A percentile compares a stretch with the other conserved stretches of the same genome.
These are phyloP conservation scores for Cutaneotrichosporon cavernicola DNA, from an alignment of 1,284 basidiomycete genomes.

Conservation along the genomic window DNA sequence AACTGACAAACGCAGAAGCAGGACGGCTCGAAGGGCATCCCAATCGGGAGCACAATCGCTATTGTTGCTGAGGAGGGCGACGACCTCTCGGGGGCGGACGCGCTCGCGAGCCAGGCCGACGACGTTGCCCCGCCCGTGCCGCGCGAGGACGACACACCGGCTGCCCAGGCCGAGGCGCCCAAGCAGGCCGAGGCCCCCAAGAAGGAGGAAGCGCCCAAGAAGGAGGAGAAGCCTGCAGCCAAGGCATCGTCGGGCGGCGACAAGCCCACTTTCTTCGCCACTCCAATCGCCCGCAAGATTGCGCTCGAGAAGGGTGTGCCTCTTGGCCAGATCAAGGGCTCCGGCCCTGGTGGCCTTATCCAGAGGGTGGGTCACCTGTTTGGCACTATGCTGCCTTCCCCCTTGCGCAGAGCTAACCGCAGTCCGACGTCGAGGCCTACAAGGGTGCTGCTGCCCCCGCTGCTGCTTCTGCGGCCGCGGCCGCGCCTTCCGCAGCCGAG, in stretches of 20 bases:
- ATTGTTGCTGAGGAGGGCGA: constrained; percentile 92
- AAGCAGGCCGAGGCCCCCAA: constrained; percentile 30
- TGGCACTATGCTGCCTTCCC: too few species aligned
- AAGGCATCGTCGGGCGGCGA: constrained; percentile 38
- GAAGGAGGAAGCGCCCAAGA: constrained; percentile 54
- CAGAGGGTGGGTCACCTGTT: constrained; percentile 61
- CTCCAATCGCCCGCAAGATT: constrained; percentile 93
- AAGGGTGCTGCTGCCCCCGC: constrained; percentile 56
- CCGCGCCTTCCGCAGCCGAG: constrained; percentile 58
- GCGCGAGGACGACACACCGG: constrained; percentile 37
- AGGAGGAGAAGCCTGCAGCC: constrained; percentile 44
- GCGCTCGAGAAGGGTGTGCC: constrained; percentile 94
- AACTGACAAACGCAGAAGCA: constrained; percentile 31
- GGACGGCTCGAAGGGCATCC: constrained; percentile 82
- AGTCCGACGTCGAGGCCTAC: constrained; percentile 82
- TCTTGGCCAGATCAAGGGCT: constrained; percentile 84
- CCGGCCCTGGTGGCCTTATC: constrained; percentile 92
- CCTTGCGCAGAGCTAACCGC: background rate
- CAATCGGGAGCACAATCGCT: constrained; percentile 83
- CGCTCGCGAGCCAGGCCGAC: constrained; percentile 64
- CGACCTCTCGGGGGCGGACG: constrained; percentile 77
- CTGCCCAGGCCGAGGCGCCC: constrained; percentile 5
- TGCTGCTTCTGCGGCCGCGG: constrained; percentile 53
- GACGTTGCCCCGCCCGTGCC: constrained; percentile 42
- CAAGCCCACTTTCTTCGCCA: constrained; percentile 76